These are phyloP conservation scores for Solanum chiquidenum DNA, from an alignment of 257 asterid species.

Conservation along the genomic window DNA sequence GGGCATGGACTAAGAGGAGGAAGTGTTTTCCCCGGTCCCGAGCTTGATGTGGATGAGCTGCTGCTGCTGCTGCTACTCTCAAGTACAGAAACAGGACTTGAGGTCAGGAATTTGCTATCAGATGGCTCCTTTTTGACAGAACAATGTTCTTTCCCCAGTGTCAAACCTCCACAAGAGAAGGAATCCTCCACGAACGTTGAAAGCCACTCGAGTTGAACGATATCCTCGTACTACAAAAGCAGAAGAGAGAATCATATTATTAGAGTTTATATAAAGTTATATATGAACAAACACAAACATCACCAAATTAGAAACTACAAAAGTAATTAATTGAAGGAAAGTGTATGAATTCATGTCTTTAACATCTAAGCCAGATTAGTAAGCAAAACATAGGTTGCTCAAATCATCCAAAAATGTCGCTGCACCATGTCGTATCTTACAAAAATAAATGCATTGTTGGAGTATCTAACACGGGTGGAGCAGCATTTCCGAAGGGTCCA, in stretches of 20 bases:
- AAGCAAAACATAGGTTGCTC: background rate
- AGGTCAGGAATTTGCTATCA: conserved; percentile 31
- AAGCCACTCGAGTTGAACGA: conserved; percentile 48
- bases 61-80: conserved; percentile 54
- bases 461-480: background rate
- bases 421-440: background rate
- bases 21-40: conserved; percentile 23
- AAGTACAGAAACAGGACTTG: conserved; percentile 69
- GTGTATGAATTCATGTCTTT: background rate
- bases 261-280: background rate
- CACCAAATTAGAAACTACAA: background rate
- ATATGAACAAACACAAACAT: background rate
- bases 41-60: conserved; percentile 27
- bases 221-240: conserved; percentile 64
- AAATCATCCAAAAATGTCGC: background rate
- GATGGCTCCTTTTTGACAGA: conserved; percentile 15
- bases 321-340: background rate
- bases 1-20: conserved; percentile 36
- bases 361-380: background rate
- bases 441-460: background rate
- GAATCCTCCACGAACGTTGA: conserved; percentile 80
- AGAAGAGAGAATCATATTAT: background rate
- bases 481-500: background rate
- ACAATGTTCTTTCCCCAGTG: conserved; percentile 39
- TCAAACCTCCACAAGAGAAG: conserved; percentile 50